Base-by-base conservation (phyloP, 1,139 yeast genomes). In the Blastobotrys apis region DNA sequence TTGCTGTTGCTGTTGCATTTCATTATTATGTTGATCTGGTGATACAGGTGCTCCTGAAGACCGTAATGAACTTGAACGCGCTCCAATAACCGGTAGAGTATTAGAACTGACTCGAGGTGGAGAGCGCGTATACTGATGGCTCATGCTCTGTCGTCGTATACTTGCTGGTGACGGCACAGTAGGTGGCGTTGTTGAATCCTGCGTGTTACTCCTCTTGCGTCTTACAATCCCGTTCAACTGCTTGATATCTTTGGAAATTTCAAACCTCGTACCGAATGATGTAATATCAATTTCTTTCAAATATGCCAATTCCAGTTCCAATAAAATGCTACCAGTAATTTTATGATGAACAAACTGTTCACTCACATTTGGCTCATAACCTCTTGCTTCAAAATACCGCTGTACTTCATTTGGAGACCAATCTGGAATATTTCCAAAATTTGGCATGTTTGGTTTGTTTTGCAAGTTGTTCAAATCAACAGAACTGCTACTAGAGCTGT, bases 231-330 rank as follows among this genome's bases (percentile, higher is more conserved):
- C 50, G 41, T 51, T 56, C 9, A 90, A 73, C 37, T 79, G 76
- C 62, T 86, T 95, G 57, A 92, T 90, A 62, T 86, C 95, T 61
- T 87, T 87, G 63, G 81, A 81, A 35, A 94, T 78, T 64, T 90
- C 96, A 66, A 88, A 92, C 49, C 99, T 73, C 1, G 97, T 90
- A 19, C 99, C 99, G 69, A 92, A 92, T 3, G 95, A 85, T 45
- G 80, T 75, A 43, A 92, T 92, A 51, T 90, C 98, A 48, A 92
- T 71, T 64, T 92, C 98, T 62, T 92, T 92, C 58, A 92, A 73
- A 58, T 85, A 85, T 1, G 87, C 77, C 53, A 90, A 73, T 59
- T 90, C 97, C 53, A 94, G 73, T 62, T 90, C 95, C 45, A 92
- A 71, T 41, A 92, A 67, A 42, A 92, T 90, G 2, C 78, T 71